A percentile compares a stretch with the other conserved stretches of the same genome.
Evolutionary conservation across 2,329 filamentous ascomycete genomes (phyloP).

Genomic region (Rhytidhysteron rufulum): DNA sequence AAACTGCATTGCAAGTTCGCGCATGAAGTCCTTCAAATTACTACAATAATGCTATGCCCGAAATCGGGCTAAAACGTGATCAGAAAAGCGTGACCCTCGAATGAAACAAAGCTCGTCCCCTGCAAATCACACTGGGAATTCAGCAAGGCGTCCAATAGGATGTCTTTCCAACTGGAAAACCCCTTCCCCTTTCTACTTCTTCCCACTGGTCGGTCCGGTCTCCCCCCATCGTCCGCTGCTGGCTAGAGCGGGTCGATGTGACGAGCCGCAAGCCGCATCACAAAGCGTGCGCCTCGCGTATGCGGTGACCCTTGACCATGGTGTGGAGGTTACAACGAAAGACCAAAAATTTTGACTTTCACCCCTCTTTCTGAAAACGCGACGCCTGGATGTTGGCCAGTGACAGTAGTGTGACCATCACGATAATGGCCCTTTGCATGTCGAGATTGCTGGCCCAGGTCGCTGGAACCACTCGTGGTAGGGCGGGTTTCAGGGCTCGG

Average conservation of each 20-base stretch:
- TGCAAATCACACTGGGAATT: conserved; percentile 3
- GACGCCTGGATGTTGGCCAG: conserved; percentile 1
- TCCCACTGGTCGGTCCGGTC: not conserved
- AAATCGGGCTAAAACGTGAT: too few species aligned
- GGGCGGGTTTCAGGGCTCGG: not conserved
- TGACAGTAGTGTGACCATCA: conserved; percentile 4
- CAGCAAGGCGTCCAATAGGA: not conserved
- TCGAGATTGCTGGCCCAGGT: not conserved
- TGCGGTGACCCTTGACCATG: conserved; percentile 11
- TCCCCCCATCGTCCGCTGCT: not conserved
- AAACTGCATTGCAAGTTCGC: too few species aligned
- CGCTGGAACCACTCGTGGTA: not conserved
- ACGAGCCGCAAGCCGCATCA: conserved; percentile 9
- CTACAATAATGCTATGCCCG: too few species aligned
- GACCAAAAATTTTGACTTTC: not conserved
- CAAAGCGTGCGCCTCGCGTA: conserved; percentile 7
- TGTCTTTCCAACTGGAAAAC: not conserved
- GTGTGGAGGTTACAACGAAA: conserved; percentile 5
- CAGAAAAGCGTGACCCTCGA: not conserved
- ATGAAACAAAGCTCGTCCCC: not conserved
- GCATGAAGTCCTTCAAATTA: too few species aligned
- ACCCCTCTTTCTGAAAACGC: too few species aligned
- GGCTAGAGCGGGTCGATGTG: conserved; percentile 6
- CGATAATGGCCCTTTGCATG: not conserved
- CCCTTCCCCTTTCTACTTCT: not conserved